Base-by-base conservation (phyloP, 441 rosid genomes). In the Capsella rubella region DNA sequence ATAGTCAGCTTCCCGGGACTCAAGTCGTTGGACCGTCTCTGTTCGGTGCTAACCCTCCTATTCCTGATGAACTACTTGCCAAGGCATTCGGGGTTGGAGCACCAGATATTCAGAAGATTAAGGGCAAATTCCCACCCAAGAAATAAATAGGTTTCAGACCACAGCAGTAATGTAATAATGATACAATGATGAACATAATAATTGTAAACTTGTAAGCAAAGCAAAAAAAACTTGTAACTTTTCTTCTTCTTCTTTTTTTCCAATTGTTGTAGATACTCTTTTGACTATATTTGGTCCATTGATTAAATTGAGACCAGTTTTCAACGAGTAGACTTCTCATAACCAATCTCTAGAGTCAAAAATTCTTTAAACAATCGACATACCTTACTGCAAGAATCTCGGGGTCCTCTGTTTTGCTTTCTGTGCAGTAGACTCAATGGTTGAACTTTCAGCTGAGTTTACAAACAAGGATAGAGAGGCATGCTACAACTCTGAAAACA, bases 1-100 rank as follows among this genome's bases (percentile, higher is more conserved):
- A 84, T 46, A 91, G 97, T 65, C 97, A 89, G 76, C 35, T 83
- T 63, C 88, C 97, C 0, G 97, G 97, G 1, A 84, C 90, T n/a
- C 97, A 91, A 64, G 73, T 80, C 13, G 71, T 91, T 39, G 89
- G 87, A 0, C 3, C 49, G 13, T 78, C 97, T 9, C 47, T 89
- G 80, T 89, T 91, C 64, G 40, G 85, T 0, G 81, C 95, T 8
- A 78, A 81, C 14, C 97, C 97, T 0, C 55, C 88, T 0, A 85
- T 91, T 52, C 92, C 93, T 0, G 87, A 84, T 49, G 69, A 82
- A 43, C 81, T 91, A 25, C 79, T 91, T 79, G 82, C 90, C n/a
- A 84, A 84, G 82, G 83, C 95, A 16, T 91, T 91, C 55, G 84
- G 78, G 34, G 8, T 88, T 69, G 87, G 82, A n/a, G 73, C 85